These are phyloP conservation scores for Umbelopsis ramanniana DNA, from an alignment of 192 early-diverging fungal species.

Conservation along the genomic window DNA sequence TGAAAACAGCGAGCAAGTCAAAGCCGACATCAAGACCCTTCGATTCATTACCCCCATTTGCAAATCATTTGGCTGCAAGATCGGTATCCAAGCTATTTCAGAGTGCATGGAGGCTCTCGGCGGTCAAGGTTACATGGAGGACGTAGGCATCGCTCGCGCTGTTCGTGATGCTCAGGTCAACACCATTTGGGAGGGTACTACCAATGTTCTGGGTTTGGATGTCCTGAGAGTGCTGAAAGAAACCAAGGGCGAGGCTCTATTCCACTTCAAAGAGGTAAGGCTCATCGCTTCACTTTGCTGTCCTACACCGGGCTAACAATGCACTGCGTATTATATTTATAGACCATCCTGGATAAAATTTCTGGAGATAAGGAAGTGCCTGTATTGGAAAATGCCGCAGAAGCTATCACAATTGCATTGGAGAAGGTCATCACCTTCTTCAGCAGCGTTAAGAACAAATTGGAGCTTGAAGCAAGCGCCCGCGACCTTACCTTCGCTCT, in stretches of 20 bases:
- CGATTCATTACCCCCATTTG: constrained; percentile 71
- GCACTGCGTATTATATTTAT: background rate
- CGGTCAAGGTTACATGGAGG: constrained; percentile 80
- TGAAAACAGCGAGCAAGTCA: constrained; percentile 19
- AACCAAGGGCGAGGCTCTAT: constrained; percentile 48
- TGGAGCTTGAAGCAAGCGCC: constrained; percentile 46
- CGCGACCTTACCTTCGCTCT: constrained; percentile 55
- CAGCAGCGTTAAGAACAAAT: constrained; percentile 23
- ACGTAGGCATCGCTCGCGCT: constrained; percentile 59
- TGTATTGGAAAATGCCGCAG: constrained; percentile 27
- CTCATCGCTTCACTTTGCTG: too few species aligned
- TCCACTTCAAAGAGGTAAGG: constrained; percentile 47
- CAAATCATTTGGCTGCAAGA: constrained; percentile 64
- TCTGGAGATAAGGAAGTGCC: background rate
- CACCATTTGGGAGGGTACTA: constrained; percentile 79
- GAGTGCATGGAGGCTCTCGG: constrained; percentile 73
- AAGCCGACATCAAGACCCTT: constrained; percentile 45
- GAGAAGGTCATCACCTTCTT: constrained; percentile 26
- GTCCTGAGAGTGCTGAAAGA: constrained; percentile 56
- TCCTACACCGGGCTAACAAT: too few species aligned
- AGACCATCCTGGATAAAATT: background rate
- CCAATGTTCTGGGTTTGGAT: constrained; percentile 70
- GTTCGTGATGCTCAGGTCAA: constrained; percentile 71
- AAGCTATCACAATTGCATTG: constrained; percentile 35
- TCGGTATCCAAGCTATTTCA: constrained; percentile 46